phyloP scores from a whole-genome alignment of 2,329 filamentous ascomycete species.

The Waltergamsia citrina region DNA sequence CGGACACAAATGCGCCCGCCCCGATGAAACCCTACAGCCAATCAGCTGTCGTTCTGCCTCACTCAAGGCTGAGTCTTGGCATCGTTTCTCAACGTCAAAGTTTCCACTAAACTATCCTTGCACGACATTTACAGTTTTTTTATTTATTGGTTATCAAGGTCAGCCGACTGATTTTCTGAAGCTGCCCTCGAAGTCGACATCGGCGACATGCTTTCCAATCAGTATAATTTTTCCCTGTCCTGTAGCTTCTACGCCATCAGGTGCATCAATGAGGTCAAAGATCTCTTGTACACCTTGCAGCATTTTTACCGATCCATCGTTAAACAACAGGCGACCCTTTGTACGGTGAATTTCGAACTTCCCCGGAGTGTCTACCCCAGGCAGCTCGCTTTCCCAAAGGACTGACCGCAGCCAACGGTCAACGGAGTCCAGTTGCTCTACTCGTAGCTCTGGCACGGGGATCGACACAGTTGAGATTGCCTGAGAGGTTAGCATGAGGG shows the following conservation, averaged over 20 bases:
- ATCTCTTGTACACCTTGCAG: constrained; percentile 89
- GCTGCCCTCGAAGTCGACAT: constrained; percentile 41
- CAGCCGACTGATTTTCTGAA: constrained; percentile 18
- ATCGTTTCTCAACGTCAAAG: neutral
- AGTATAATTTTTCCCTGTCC: constrained; percentile 50
- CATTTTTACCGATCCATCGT: constrained; percentile 59
- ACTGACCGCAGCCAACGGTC: constrained; percentile 77
- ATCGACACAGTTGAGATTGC: constrained; percentile 79
- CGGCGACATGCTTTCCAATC: constrained; percentile 47
- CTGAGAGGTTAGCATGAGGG: constrained; percentile 26
- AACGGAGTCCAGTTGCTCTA: constrained; percentile 49
- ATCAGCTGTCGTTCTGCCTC: constrained; percentile 10
- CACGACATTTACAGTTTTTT: neutral
- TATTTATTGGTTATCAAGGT: too few relatives aligned
- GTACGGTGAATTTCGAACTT: constrained; percentile 76
- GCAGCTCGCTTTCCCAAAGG: constrained; percentile 70
- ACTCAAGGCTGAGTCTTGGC: constrained; percentile 11
- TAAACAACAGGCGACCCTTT: constrained; percentile 68
- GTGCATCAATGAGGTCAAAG: constrained; percentile 76
- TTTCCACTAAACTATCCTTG: neutral
- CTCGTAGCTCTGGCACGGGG: constrained; percentile 48
- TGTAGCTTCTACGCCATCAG: constrained; percentile 17
- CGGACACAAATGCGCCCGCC: constrained; percentile 30
- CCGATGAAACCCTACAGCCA: constrained; percentile 17
- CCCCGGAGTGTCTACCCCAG: constrained; percentile 24